phyloP scores from a whole-genome alignment of 2,329 filamentous ascomycete genomes.

The Acrocalymma vagum region DNA sequence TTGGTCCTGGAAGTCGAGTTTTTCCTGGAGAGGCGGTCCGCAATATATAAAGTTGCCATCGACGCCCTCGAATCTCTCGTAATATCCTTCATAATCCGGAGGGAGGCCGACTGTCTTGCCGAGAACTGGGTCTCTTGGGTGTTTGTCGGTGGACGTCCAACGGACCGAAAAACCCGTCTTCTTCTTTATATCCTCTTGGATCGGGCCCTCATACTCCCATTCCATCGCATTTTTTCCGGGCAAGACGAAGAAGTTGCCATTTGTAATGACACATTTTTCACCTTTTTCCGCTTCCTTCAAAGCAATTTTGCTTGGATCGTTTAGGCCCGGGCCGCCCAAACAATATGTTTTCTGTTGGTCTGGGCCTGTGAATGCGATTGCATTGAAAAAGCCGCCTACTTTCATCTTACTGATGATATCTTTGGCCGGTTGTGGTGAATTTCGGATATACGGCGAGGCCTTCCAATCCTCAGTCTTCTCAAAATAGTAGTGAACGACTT shows the following conservation, averaged over 20 bases:
- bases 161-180: not conserved
- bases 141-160: not conserved
- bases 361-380: not conserved
- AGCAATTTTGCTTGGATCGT: not conserved
- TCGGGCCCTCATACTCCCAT: not conserved
- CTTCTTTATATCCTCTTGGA: not conserved
- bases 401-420: not conserved
- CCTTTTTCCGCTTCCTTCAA: not conserved
- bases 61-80: constrained; percentile 1
- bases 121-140: no score
- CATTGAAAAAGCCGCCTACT: not conserved
- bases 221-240: not conserved
- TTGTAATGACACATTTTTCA: not conserved
- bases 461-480: not conserved
- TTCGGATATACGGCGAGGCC: no score
- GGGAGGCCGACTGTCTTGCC: not conserved
- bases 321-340: constrained; percentile 3
- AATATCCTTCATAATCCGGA: not conserved
- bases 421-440: not conserved
- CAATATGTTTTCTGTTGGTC: not conserved
- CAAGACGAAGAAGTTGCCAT: constrained; percentile 1
- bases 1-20: not conserved
- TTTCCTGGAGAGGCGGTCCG: not conserved
- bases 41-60: constrained; percentile 1
- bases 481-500: constrained; percentile 1